Evolutionary conservation across 2,329 filamentous ascomycete species (phyloP).

Genomic region (Xylariaceae sp.): DNA sequence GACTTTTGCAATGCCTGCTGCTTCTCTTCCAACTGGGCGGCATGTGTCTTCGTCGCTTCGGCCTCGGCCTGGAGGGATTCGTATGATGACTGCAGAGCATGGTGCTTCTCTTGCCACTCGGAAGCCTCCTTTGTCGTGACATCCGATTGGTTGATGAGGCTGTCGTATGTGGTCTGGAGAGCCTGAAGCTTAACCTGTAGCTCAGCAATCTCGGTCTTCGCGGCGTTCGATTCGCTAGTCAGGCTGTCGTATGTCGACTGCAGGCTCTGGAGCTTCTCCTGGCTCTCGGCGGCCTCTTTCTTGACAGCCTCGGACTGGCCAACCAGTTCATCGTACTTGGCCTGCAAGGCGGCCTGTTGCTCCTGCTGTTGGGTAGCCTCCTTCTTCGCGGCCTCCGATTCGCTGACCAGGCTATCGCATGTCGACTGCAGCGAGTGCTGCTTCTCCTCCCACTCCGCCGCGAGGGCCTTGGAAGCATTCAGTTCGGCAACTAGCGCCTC

Average conservation of each 20-base stretch:
- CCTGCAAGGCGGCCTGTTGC: slow-evolving; percentile 22
- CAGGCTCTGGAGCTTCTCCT: slow-evolving; percentile 16
- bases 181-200: slow-evolving; percentile 21
- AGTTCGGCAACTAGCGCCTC: slow-evolving; percentile 23
- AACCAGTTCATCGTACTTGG: slow-evolving; percentile 16
- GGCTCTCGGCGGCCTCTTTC: slow-evolving; percentile 20
- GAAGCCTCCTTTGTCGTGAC: slow-evolving; percentile 18
- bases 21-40: slow-evolving; percentile 11
- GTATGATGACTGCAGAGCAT: slow-evolving; percentile 22
- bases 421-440: slow-evolving; percentile 20
- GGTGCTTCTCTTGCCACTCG: slow-evolving; percentile 27
- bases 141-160: slow-evolving; percentile 22
- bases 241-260: slow-evolving; percentile 19
- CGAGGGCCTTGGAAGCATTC: slow-evolving; percentile 21
- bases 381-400: slow-evolving; percentile 23
- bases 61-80: slow-evolving; percentile 21
- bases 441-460: slow-evolving; percentile 23
- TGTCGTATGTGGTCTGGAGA: slow-evolving; percentile 14
- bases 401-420: slow-evolving; percentile 22
- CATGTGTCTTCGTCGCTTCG: slow-evolving; percentile 21
- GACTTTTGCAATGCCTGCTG: neutral
- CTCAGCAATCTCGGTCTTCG: slow-evolving; percentile 25
- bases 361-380: slow-evolving; percentile 26
- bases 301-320: slow-evolving; percentile 22
- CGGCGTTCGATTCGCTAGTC: slow-evolving; percentile 32